These are phyloP conservation scores for Monosporascus sp. DNA, from an alignment of 2,329 filamentous ascomycete species.

Conservation along the genomic window DNA sequence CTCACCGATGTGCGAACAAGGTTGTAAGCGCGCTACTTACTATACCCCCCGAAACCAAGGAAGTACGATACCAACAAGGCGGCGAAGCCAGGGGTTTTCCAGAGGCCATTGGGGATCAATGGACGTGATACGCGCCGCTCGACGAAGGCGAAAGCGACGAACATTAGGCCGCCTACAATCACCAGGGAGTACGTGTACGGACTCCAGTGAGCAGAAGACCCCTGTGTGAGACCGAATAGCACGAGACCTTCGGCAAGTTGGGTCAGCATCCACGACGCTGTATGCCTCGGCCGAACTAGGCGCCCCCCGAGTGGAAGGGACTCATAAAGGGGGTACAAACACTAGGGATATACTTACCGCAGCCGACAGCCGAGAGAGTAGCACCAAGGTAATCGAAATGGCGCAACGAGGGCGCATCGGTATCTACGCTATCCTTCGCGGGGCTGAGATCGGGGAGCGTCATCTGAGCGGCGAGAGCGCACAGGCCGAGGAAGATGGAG, in stretches of 20 bases:
- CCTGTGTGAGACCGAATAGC: slow-evolving; percentile 30
- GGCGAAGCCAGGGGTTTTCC: slow-evolving; percentile 26
- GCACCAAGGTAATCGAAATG: slow-evolving; percentile 26
- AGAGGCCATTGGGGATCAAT: slow-evolving; percentile 29
- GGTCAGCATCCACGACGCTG: neutral
- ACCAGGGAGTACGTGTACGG: slow-evolving; percentile 31
- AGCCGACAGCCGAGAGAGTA: slow-evolving; percentile 21
- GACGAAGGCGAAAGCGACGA: slow-evolving; percentile 25
- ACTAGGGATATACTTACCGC: slow-evolving; percentile 8
- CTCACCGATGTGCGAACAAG: no score
- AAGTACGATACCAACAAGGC: no score
- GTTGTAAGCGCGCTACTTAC: no score
- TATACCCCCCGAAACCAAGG: no score
- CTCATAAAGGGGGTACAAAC: neutral
- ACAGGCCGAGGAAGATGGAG: slow-evolving; percentile 32
- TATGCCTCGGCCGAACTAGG: neutral
- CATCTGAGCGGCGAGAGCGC: slow-evolving; percentile 31
- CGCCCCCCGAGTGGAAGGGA: neutral
- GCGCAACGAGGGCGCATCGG: slow-evolving; percentile 16
- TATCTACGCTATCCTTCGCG: slow-evolving; percentile 14
- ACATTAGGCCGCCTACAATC: slow-evolving; percentile 23
- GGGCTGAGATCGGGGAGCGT: slow-evolving; percentile 33
- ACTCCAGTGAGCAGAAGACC: slow-evolving; percentile 27
- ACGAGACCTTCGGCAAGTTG: slow-evolving; percentile 11
- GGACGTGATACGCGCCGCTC: slow-evolving; percentile 26